Evolutionary conservation across 2,329 filamentous ascomycete species (phyloP), one percentile per base, ranked within the genome.

Genomic region (Diaporthe amygdali): DNA sequence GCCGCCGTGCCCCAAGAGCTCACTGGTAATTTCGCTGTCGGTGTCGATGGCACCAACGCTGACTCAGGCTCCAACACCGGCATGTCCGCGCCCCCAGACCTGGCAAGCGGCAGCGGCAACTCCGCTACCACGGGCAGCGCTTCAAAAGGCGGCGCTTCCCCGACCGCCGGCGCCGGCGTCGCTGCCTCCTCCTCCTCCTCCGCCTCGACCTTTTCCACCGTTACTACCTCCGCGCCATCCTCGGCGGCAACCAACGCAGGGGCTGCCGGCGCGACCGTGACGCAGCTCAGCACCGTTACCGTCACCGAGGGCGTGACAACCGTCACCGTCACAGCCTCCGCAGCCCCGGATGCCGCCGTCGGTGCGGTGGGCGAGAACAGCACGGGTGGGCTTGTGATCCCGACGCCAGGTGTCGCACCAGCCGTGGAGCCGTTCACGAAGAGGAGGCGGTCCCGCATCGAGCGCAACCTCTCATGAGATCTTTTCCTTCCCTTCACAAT

Each of bases 1-100:
- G 82, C 81, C 32, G 87, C 83, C 54, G 83, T 88, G 73, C 76
- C 82, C 71, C 76, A 76, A 5, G 86, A 88, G 79, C 83, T 88
- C 77, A 72, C 74, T 41, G 82, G 79, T 72, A 81, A 82, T 76
- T 88, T 84, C 74, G 79, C 84, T 66, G 84, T 89, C 68, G 74
- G 79, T 41, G 79, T 86, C 27, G 64, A 54, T 15, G 69, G 66
- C 10, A 30, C 64, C 41, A 39, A 22, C 14, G 69, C 71, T 2
- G 69, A 73, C 56, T 71, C 69, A 25, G 39, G 69, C 66, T 71
- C 69, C 56, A 73, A 73, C 66, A 63, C 46, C 4, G 71, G 71
- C 56, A 66, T 73, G 71, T 71, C 71, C 4, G 71, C 71, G 9
- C 71, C 71, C 9, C 71, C 71, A 7, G 49, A 71, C 14, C 56